Conservation (phyloP, 805 yeast species). For the Suhomyces sp. region DNA sequence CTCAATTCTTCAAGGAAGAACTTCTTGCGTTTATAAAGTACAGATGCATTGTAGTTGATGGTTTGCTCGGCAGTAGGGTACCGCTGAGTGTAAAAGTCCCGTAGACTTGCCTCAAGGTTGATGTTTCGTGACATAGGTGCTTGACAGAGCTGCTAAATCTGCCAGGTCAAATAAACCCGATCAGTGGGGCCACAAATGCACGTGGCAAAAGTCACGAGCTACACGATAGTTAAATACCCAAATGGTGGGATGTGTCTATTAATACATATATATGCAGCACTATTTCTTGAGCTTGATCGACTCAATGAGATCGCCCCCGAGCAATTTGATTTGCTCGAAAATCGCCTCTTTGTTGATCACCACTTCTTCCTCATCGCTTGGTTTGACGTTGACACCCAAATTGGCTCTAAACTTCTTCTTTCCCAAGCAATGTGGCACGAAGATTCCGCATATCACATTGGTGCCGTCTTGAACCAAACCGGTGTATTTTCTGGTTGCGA, state of each 20-base stretch:
- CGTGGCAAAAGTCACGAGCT: neutral
- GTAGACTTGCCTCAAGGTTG: constrained; percentile 18
- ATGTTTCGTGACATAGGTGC: constrained; percentile 1
- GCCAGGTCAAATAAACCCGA: neutral
- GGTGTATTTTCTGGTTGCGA: constrained; percentile 59
- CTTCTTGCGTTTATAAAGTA: constrained; percentile 42
- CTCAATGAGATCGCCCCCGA: constrained; percentile 63
- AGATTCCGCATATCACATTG: constrained; percentile 74
- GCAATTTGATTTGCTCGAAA: constrained; percentile 63
- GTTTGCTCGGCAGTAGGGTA: constrained; percentile 41
- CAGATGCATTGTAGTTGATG: constrained; percentile 35
- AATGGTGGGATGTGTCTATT: constrained; percentile 2
- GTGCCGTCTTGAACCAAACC: constrained; percentile 54
- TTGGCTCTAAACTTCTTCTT: constrained; percentile 76
- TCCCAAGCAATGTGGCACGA: constrained; percentile 62
- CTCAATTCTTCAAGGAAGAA: constrained; percentile 37
- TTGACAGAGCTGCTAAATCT: neutral
- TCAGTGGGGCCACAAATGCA: neutral
- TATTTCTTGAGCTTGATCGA: constrained; percentile 34
- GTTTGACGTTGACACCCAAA: constrained; percentile 69
- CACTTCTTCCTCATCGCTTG: constrained; percentile 53
- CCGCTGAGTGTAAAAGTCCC: constrained; percentile 25
- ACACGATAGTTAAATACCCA: neutral
- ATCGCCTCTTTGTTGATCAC: constrained; percentile 68
- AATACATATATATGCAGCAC: constrained; percentile 5